Evolutionary conservation across 2,329 filamentous ascomycete genomes (phyloP).

Genomic region (Acephala macrosclerotiorum): DNA sequence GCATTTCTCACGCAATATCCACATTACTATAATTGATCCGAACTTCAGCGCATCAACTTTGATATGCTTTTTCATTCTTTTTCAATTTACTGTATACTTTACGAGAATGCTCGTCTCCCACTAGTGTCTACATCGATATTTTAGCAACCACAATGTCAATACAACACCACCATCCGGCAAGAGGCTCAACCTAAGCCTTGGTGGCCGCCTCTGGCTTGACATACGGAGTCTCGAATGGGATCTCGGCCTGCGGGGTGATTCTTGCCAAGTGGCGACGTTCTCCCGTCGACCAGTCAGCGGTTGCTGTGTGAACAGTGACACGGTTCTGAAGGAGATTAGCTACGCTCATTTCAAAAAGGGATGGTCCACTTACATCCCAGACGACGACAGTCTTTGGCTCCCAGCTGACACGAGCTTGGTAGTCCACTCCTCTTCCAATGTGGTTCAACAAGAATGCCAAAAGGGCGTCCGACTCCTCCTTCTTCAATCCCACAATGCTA

Average conservation of each 20-base stretch:
- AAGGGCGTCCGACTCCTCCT: conserved; percentile 77
- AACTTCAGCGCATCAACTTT: too few relatives aligned
- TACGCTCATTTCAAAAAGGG: neutral
- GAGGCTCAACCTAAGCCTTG: neutral
- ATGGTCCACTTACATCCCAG: conserved; percentile 66
- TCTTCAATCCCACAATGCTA: conserved; percentile 80
- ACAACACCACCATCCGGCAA: too few relatives aligned
- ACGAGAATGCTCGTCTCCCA: too few relatives aligned
- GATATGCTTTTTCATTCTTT: too few relatives aligned
- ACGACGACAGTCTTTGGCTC: conserved; percentile 79
- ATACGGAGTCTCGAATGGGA: conserved; percentile 72
- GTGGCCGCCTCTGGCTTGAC: conserved; percentile 3
- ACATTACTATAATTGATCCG: too few relatives aligned
- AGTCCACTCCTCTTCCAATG: conserved; percentile 71
- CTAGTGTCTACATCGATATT: too few relatives aligned
- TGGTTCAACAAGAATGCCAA: conserved; percentile 80
- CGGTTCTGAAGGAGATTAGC: conserved; percentile 60
- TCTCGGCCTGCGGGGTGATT: conserved; percentile 83
- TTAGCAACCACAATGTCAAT: too few relatives aligned
- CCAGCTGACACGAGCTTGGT: conserved; percentile 79
- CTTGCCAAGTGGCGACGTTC: conserved; percentile 79
- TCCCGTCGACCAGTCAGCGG: conserved; percentile 81
- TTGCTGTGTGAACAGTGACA: conserved; percentile 79
- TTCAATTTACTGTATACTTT: too few relatives aligned
- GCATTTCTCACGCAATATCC: too few relatives aligned